Evolutionary conservation across 2,329 filamentous ascomycete genomes (phyloP).

Genomic region (Penicillium sclerotigenum): DNA sequence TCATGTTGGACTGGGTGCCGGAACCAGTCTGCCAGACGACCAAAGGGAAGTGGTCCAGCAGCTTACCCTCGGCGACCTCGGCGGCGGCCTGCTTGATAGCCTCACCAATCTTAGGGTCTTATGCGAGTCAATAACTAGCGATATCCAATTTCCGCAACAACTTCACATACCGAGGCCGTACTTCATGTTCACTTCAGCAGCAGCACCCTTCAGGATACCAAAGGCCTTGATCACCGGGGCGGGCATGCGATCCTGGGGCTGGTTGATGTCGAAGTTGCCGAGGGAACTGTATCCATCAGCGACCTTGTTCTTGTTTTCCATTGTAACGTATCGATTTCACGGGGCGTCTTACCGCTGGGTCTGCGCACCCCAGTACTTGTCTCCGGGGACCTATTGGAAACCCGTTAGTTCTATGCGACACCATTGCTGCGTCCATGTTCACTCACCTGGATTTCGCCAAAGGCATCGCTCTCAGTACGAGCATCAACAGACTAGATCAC

Average conservation of each 20-base stretch:
- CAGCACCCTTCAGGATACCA: constrained; percentile 94
- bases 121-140: constrained; percentile 10
- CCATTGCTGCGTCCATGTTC: neutral
- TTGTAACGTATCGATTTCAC: neutral
- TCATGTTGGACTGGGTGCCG: constrained; percentile 99
- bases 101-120: constrained; percentile 82
- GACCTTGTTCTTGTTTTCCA: constrained; percentile 3
- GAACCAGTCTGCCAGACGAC: constrained; percentile 99
- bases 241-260: constrained; percentile 98
- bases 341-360: constrained; percentile 66
- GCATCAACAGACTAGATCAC: constrained; percentile 45
- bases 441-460: constrained; percentile 78
- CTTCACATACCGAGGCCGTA: constrained; percentile 68
- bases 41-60: constrained; percentile 94
- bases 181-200: constrained; percentile 91
- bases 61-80: constrained; percentile 90
- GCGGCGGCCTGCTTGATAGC: constrained; percentile 92
- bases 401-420: constrained; percentile 14
- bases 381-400: constrained; percentile 61
- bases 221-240: constrained; percentile 88
- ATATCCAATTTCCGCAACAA: neutral
- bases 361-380: constrained; percentile 99
- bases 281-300: constrained; percentile 58
- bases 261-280: constrained; percentile 98
- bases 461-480: constrained; percentile 92